These are phyloP conservation scores for Saccharomycopsis babjevae DNA, from an alignment of 805 yeast species.

Conservation along the genomic window DNA sequence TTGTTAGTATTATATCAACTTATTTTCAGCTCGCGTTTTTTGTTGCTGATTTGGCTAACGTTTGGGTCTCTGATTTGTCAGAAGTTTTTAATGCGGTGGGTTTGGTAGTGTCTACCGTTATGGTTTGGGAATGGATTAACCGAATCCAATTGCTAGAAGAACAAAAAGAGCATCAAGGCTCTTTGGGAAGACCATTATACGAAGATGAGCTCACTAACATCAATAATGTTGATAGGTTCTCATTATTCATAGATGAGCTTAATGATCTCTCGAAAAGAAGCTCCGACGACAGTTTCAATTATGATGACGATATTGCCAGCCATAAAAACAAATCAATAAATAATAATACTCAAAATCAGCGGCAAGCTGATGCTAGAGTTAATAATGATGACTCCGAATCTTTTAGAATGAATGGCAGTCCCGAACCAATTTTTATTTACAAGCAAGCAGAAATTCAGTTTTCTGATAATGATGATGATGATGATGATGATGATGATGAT, in stretches of 20 bases:
- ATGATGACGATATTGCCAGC: background rate
- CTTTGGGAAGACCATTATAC: constrained; percentile 63
- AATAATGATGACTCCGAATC: background rate
- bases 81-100: constrained; percentile 65
- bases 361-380: background rate
- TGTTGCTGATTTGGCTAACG: constrained; percentile 63
- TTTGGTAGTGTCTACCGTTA: constrained; percentile 60
- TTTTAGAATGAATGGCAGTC: background rate
- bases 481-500: background rate
- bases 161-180: constrained; percentile 54
- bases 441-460: background rate
- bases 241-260: constrained; percentile 7
- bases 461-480: background rate
- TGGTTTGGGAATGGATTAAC: constrained; percentile 84
- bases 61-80: constrained; percentile 65
- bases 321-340: background rate
- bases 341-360: background rate
- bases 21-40: constrained; percentile 59
- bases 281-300: background rate
- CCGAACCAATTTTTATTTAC: background rate
- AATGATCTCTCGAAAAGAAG: background rate
- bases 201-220: constrained; percentile 44
- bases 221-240: constrained; percentile 16
- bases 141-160: constrained; percentile 48
- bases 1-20: constrained; percentile 44